Evolutionary conservation across 495 filamentous ascomycete species (phyloP).

Genomic region (Gamarada debralockiae): DNA sequence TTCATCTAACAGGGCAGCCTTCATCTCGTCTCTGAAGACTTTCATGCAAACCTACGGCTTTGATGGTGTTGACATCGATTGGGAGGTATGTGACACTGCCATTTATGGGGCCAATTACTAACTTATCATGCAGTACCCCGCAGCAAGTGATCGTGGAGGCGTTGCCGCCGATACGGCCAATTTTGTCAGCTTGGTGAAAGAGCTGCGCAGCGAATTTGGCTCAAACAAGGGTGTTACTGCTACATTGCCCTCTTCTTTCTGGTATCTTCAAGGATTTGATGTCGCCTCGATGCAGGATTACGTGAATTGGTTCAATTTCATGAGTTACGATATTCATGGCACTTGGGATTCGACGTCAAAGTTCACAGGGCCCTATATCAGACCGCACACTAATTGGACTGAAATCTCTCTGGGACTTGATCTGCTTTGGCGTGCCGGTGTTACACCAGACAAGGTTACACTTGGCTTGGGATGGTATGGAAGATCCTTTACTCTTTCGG

Average conservation of each 20-base stretch:
- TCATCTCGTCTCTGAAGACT: constrained; percentile 34
- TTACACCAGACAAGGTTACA: constrained; percentile 25
- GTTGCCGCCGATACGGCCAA: constrained; percentile 36
- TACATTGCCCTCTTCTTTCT: constrained; percentile 21
- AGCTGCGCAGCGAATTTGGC: constrained; percentile 4
- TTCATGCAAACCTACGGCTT: constrained; percentile 45
- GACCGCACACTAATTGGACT: constrained; percentile 50
- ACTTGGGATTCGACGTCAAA: constrained; percentile 29
- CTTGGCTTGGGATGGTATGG: constrained; percentile 14
- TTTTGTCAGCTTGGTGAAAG: constrained; percentile 35
- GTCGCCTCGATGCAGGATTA: constrained; percentile 27
- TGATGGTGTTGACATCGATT: constrained; percentile 52
- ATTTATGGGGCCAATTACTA: constrained; percentile 38
- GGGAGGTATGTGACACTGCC: too few relatives aligned
- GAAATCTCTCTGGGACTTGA: constrained; percentile 46
- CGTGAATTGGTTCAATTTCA: constrained; percentile 52
- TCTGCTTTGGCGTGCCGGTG: constrained; percentile 46
- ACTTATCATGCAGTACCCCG: constrained; percentile 35
- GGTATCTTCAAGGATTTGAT: constrained; percentile 50
- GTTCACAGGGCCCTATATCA: constrained; percentile 31
- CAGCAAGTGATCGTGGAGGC: constrained; percentile 43
- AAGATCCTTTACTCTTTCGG: constrained; percentile 7
- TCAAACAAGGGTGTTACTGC: not conserved
- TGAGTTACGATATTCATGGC: constrained; percentile 49
- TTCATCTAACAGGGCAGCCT: constrained; percentile 28